Evolutionary conservation across 352 stramenopile genomes (phyloP).

Genomic region (Phytophthora fragariaefolia): DNA sequence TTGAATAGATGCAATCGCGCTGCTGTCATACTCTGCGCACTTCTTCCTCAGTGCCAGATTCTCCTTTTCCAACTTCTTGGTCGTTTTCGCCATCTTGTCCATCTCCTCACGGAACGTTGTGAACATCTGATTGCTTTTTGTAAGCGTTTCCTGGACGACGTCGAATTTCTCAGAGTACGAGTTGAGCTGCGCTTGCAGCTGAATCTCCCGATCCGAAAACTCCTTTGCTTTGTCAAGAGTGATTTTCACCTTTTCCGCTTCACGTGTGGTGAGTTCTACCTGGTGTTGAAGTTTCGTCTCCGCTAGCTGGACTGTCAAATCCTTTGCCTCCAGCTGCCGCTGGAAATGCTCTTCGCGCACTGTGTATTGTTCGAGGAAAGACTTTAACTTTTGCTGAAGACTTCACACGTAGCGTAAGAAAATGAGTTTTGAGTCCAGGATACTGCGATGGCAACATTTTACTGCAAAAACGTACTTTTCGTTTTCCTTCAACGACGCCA

Average conservation of each 20-base stretch:
- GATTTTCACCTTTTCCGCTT: slow-evolving; percentile 74
- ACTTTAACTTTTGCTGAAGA: slow-evolving; percentile 85
- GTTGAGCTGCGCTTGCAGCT: slow-evolving; percentile 79
- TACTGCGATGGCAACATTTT: not conserved
- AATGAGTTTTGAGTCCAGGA: not conserved
- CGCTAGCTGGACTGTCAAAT: slow-evolving; percentile 78
- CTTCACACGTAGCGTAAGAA: slow-evolving; percentile 33
- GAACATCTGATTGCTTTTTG: slow-evolving; percentile 90
- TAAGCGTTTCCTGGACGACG: slow-evolving; percentile 83
- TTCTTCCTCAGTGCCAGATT: slow-evolving; percentile 84
- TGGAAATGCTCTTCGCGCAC: slow-evolving; percentile 85
- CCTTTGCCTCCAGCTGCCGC: slow-evolving; percentile 84
- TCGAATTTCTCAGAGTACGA: slow-evolving; percentile 90
- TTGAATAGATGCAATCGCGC: slow-evolving; percentile 78
- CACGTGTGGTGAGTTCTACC: slow-evolving; percentile 70
- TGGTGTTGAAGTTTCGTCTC: slow-evolving; percentile 87
- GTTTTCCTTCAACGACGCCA: slow-evolving; percentile 85
- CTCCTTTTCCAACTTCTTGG: slow-evolving; percentile 89
- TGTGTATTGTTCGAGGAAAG: slow-evolving; percentile 83
- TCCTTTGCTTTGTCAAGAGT: slow-evolving; percentile 86
- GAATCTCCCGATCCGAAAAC: slow-evolving; percentile 77
- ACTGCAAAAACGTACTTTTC: slow-evolving; percentile 55
- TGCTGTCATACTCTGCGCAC: slow-evolving; percentile 79
- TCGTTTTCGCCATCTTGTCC: slow-evolving; percentile 89
- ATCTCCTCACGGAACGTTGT: slow-evolving; percentile 85